Base-by-base conservation (phyloP, 176 grass and related monocot genomes). In the Carex cristatella region DNA sequence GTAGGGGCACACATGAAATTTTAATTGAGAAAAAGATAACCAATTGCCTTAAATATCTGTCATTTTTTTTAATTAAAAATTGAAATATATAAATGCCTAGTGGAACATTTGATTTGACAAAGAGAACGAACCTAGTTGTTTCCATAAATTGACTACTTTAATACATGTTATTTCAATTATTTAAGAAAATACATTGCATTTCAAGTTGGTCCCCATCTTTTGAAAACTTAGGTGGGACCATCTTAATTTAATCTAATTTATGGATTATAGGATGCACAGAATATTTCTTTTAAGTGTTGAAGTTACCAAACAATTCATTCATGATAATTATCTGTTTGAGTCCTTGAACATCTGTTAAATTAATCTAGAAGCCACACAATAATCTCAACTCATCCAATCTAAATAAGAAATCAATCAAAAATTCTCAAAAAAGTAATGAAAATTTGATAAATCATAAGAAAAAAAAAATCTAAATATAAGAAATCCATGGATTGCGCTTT, bases 201-300 rank as follows among this genome's bases (percentile, higher is more conserved):
- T 79, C 23, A 79, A 35, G 28, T 79, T 30, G 53, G 74, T 35
- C 74, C 74, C 58, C 46, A 78, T 78, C 38, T 16, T 56, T 56
- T 78, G 2, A 10, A 78, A 78, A 78, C 28, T 78, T 32, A 35
- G 28, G 30, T 58, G 27, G 74, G 51, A 58, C 74, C 53, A 79
- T 58, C 53, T 58, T 37, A 37, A 79, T 58, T 16, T 79, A 79
- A 57, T 78, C 13, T 57, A 78, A 57, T 79, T 30, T 58, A 79
- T 58, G 53, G 53, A 53, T 79, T 79, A 79, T 30, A 55, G 18
- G 16, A 71, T 71, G 10, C 68, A 71, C 68, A n/a, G 7, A 19
- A 71, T 71, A 44, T 44, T 46, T 44, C 0, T 63, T 28, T n/a
- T 33, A 13, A 35, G n/a, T 58, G 35, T 58, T 79, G 30, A 58